Evolutionary conservation across 1,284 basidiomycete genomes (phyloP).

Genomic region (Violaceomyces palustris): DNA sequence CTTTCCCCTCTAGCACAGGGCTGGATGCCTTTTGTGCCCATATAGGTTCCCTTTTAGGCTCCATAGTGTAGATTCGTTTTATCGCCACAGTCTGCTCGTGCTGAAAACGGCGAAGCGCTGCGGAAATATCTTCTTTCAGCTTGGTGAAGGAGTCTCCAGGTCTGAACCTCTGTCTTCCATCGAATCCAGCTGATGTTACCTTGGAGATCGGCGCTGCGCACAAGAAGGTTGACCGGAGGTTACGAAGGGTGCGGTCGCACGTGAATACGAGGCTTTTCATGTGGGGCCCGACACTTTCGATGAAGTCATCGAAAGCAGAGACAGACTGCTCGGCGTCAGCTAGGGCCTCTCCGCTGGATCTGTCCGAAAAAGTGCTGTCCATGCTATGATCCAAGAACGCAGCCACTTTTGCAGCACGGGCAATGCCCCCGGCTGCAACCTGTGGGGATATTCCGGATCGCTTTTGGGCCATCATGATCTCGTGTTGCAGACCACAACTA

Average conservation of each 20-base stretch:
- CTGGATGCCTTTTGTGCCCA: background rate
- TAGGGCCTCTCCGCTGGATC: too few relatives aligned
- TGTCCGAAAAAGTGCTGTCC: too few relatives aligned
- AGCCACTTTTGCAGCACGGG: too few relatives aligned
- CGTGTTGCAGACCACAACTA: slow-evolving; percentile 43
- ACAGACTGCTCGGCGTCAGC: too few relatives aligned
- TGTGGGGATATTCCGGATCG: background rate
- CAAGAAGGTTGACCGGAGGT: slow-evolving; percentile 26
- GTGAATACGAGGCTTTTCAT: slow-evolving; percentile 44
- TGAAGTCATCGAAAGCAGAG: slow-evolving; percentile 36
- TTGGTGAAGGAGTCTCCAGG: slow-evolving; percentile 26
- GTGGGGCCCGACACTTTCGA: slow-evolving; percentile 43
- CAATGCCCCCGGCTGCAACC: too few relatives aligned
- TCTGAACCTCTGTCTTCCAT: too few relatives aligned
- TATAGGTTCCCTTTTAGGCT: slow-evolving; percentile 12
- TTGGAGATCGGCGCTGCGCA: too few relatives aligned
- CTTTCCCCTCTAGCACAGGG: slow-evolving; percentile 1
- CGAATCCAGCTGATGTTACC: too few relatives aligned
- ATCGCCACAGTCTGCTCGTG: slow-evolving; percentile 45
- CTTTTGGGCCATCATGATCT: slow-evolving; percentile 32
- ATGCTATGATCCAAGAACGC: too few relatives aligned
- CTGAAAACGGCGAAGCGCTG: slow-evolving; percentile 34
- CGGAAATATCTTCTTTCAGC: slow-evolving; percentile 24
- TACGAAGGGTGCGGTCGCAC: slow-evolving; percentile 32
- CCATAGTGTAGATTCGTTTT: slow-evolving; percentile 45